Evolutionary conservation across 78 protist species (phyloP).

Genomic region (Emiliania huxleyi): DNA sequence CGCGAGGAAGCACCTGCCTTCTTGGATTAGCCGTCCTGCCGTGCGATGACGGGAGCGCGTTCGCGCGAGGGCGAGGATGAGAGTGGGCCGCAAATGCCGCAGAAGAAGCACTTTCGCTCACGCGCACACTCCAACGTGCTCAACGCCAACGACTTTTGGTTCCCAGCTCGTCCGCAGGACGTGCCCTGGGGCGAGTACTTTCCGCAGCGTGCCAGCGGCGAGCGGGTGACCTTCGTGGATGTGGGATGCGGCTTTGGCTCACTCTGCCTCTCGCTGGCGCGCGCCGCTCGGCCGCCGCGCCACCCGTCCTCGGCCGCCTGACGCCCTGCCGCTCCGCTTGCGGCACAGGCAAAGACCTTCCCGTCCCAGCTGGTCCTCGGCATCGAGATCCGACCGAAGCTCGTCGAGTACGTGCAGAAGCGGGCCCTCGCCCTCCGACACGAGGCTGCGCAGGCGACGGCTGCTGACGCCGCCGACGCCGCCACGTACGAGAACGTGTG

Average conservation of each 20-base stretch:
- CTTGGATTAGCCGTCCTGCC: no score
- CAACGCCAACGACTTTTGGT: slow-evolving; percentile 25
- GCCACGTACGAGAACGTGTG: slow-evolving; percentile 70
- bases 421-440: background rate
- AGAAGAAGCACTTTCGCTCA: background rate
- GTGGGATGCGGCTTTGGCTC: slow-evolving; percentile 97
- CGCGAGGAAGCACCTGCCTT: no score
- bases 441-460: background rate
- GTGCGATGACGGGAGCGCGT: no score
- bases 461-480: background rate
- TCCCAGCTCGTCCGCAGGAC: background rate
- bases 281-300: no score
- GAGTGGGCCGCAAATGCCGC: background rate
- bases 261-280: slow-evolving; percentile 39
- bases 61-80: no score
- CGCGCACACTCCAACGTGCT: slow-evolving; percentile 47
- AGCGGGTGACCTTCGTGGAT: slow-evolving; percentile 50
- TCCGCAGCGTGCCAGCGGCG: background rate
- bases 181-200: background rate
- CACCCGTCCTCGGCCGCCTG: no score
- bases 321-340: no score
- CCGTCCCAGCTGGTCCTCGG: slow-evolving; percentile 80
- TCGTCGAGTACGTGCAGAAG: slow-evolving; percentile 28
- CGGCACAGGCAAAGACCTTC: no score
- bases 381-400: slow-evolving; percentile 86